Conservation (phyloP, 75 land plant species). For the Azolla pinnata region DNA sequence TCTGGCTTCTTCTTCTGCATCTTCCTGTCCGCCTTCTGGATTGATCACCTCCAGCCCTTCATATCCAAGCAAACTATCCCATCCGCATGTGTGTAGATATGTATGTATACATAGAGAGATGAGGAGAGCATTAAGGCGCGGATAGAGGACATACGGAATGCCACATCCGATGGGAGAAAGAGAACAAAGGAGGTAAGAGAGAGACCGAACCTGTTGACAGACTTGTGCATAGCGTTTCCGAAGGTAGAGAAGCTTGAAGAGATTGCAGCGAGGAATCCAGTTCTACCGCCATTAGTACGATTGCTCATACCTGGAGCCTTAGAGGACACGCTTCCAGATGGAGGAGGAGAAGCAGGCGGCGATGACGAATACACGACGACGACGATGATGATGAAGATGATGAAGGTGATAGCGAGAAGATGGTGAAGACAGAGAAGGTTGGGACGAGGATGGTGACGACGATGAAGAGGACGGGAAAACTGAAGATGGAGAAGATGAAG, state of each 20-base stretch:
- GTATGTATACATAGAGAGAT: not conserved
- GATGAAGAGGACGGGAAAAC: too few relatives aligned
- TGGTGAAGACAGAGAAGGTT: too few relatives aligned
- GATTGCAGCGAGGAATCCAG: slow-evolving; percentile 63
- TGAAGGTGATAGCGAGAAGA: too few relatives aligned
- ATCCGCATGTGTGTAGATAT: not conserved
- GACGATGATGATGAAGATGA: too few relatives aligned
- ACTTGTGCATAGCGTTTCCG: slow-evolving; percentile 59
- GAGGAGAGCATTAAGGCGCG: not conserved
- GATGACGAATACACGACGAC: too few relatives aligned
- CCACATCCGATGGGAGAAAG: too few relatives aligned
- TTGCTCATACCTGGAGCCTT: not conserved
- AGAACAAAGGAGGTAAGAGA: too few relatives aligned
- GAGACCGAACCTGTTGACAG: slow-evolving; percentile 49
- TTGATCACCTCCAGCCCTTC: slow-evolving; percentile 95
- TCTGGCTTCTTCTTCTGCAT: slow-evolving; percentile 88
- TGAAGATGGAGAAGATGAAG: too few relatives aligned
- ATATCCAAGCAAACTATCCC: slow-evolving; percentile 51
- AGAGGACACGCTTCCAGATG: too few relatives aligned
- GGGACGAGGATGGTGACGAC: too few relatives aligned
- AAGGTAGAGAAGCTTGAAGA: slow-evolving; percentile 51
- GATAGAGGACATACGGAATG: not conserved
- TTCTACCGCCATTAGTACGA: slow-evolving; percentile 17
- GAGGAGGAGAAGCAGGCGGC: too few relatives aligned
- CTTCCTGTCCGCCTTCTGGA: slow-evolving; percentile 93